Evolutionary conservation across 495 filamentous ascomycete species (phyloP).

Genomic region (Acidomyces sp.): DNA sequence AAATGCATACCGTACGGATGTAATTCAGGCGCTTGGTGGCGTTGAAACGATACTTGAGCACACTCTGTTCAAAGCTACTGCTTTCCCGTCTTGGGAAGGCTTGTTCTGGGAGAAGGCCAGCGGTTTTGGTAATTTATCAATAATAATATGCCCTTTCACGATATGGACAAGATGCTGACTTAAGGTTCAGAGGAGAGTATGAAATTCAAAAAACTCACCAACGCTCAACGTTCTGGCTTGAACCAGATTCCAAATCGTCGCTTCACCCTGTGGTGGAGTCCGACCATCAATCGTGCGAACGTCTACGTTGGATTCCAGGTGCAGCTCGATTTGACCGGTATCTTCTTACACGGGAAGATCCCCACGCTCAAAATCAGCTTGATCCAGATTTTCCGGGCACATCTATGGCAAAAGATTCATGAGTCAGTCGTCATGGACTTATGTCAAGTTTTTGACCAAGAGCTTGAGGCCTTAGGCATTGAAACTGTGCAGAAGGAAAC

Average conservation of each 20-base stretch:
- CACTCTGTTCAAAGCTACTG: slow-evolving; percentile 95
- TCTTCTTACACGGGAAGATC: slow-evolving; percentile 99
- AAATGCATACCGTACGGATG: slow-evolving; percentile 95
- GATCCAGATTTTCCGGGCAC: slow-evolving; percentile 98
- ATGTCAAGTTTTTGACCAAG: slow-evolving; percentile 98
- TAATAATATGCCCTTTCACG: slow-evolving; percentile 7
- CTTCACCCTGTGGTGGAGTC: slow-evolving; percentile 98
- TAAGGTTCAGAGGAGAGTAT: slow-evolving; percentile 67
- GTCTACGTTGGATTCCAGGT: slow-evolving; percentile 97
- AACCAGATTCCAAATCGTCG: slow-evolving; percentile 99
- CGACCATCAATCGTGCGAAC: slow-evolving; percentile 57
- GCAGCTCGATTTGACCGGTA: slow-evolving; percentile 94
- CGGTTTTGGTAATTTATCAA: slow-evolving; percentile 14
- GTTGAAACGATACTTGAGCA: slow-evolving; percentile 99
- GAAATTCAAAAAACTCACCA: slow-evolving; percentile 99
- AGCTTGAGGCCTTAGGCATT: slow-evolving; percentile 89
- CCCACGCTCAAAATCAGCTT: slow-evolving; percentile 96
- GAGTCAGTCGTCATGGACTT: slow-evolving; percentile 98
- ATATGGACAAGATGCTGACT: not conserved
- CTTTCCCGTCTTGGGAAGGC: slow-evolving; percentile 97
- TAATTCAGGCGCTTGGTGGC: slow-evolving; percentile 95
- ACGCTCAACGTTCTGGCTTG: slow-evolving; percentile 93
- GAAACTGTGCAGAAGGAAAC: slow-evolving; percentile 99
- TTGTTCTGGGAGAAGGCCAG: slow-evolving; percentile 96
- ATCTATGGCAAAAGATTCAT: slow-evolving; percentile 99